These are phyloP conservation scores for Colletotrichum cuscutae DNA, from an alignment of 2,329 filamentous ascomycete genomes.

Conservation along the genomic window DNA sequence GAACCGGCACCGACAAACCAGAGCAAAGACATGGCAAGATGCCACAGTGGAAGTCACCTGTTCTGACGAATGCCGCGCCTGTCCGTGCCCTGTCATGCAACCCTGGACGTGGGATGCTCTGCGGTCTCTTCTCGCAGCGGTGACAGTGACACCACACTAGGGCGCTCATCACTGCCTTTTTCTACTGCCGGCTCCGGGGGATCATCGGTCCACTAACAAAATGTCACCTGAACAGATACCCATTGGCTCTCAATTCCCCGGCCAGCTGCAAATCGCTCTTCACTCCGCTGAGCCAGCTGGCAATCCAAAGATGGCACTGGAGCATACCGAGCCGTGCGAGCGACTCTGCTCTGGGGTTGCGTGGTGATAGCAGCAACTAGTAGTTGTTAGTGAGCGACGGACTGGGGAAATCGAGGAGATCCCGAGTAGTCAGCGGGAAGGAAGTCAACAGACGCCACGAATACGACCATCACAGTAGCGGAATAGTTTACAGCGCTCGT, in stretches of 20 bases:
- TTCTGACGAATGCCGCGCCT: slow-evolving; percentile 16
- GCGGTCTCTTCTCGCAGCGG: background rate
- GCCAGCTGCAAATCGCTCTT: background rate
- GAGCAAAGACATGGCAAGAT: background rate
- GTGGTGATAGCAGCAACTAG: background rate
- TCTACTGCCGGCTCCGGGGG: background rate
- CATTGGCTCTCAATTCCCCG: background rate
- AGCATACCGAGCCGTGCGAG: too few relatives aligned
- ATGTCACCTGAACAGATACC: slow-evolving; percentile 12
- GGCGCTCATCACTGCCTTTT: slow-evolving; percentile 22
- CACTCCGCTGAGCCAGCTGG: background rate
- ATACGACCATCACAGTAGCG: background rate
- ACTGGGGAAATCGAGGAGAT: background rate
- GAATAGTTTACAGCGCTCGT: background rate
- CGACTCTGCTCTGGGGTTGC: background rate
- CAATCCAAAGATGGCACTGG: background rate
- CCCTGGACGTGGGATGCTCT: slow-evolving; percentile 19
- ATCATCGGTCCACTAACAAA: slow-evolving; percentile 12
- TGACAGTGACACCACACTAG: slow-evolving; percentile 16
- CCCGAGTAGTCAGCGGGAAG: slow-evolving; percentile 15
- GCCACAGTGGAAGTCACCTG: background rate
- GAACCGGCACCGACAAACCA: background rate
- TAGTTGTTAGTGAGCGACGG: background rate
- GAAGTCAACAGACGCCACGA: background rate
- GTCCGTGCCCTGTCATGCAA: slow-evolving; percentile 1